Percentiles rank a stretch among this genome's conserved stretches.
Evolutionary conservation across 139 green algal species (phyloP).

Genomic region (Chlorella sp.): DNA sequence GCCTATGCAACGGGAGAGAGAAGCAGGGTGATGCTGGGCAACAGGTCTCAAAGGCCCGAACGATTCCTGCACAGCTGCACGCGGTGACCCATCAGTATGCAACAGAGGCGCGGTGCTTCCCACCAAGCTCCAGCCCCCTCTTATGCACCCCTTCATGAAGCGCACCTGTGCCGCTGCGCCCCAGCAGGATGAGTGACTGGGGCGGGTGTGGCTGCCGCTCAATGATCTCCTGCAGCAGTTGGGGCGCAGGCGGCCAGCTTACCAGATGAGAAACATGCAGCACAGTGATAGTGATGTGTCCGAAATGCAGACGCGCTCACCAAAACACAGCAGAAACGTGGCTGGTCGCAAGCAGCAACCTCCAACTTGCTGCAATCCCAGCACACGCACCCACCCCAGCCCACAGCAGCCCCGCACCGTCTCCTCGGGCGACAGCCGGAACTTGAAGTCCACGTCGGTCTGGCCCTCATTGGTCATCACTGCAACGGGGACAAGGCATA

Average conservation of each 20-base stretch:
- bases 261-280: too few relatives aligned
- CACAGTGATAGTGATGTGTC: too few relatives aligned
- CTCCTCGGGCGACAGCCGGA: slow-evolving; percentile 43
- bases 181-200: slow-evolving; percentile 74
- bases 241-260: background rate
- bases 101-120: too few relatives aligned
- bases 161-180: slow-evolving; percentile 67
- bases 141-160: background rate
- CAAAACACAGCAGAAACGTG: too few relatives aligned
- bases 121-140: background rate
- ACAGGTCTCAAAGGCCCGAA: too few relatives aligned
- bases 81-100: too few relatives aligned
- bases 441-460: slow-evolving; percentile 61
- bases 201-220: slow-evolving; percentile 52
- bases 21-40: background rate
- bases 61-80: too few relatives aligned
- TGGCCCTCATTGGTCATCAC: slow-evolving; percentile 20
- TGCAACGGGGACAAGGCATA: background rate
- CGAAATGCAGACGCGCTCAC: too few relatives aligned
- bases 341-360: too few relatives aligned
- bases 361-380: too few relatives aligned
- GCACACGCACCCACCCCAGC: background rate
- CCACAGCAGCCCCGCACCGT: background rate
- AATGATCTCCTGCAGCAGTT: slow-evolving; percentile 60
- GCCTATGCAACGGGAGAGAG: slow-evolving; percentile 49